Evolutionary conservation across 768 basidiomycete genomes (phyloP), one percentile per base, ranked within the genome.

Genomic region (Lentinula guzmanii): DNA sequence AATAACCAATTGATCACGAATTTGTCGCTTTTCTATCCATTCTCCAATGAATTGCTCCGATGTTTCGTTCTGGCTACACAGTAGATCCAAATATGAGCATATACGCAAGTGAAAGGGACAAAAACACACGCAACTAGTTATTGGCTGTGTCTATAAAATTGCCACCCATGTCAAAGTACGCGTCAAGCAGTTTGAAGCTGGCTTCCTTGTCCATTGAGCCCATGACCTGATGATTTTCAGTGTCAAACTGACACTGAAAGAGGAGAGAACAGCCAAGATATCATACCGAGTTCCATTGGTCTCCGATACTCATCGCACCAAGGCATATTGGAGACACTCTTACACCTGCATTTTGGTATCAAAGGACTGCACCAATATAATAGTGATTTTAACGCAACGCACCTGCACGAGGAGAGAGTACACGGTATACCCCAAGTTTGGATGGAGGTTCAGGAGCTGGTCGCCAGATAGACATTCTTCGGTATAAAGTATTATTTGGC

Each of bases 161-260:
- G 60, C 70, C 82, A 13, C 82, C 82, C 0, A 72, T 73, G 10
- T 77, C 72, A 52, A 71, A 73, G 65, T 65, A 79, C 21, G 75
- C 74, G 58, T 82, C 80, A 18, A 82, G 73, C 13, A 82, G 72
- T 69, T 77, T 70, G 66, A 80, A 80, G 9, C 73, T 68, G 18
- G 65, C 52, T 48, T 74, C 70, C 68, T 80, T 79, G 64, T 69
- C 62, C 74, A 79, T 77, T 3, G 67, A 62, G n/a, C 79, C 79
- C 72, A 75, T 70, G 24, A 71, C 56, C 37, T 62, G 21, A 0
- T 10, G 8, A 21, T 6, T 5, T 18, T 13, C 1, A 9, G n/a
- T 11, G 34, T 37, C 21, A 52, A 9, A 1, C n/a, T 2, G 6
- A 16, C 31, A 33, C 13, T 28, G 21, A 6, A n/a, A n/a, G 7